Base-by-base conservation (phyloP, 192 early-diverging fungal species). In the Rhizoclosmatium globosum region DNA sequence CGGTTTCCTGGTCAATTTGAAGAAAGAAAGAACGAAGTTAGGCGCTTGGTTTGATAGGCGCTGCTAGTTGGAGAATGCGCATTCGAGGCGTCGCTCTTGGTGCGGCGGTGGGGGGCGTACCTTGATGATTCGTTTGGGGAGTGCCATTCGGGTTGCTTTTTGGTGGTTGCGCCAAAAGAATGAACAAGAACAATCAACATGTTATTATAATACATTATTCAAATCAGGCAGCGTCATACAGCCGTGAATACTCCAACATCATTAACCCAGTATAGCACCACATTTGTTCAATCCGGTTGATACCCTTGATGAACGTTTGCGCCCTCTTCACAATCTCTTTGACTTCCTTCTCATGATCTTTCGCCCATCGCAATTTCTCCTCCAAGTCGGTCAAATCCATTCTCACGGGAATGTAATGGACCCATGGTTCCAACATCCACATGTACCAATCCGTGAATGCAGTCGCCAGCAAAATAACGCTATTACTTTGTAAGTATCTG, bases 1-100 rank as follows among this genome's bases (percentile, higher is more conserved):
- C 95, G 50, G 96, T 96, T 93, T 99, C 97, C 94, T 99, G 45
- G 44, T 50, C 38, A 23, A 4, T 66, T 57, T 13, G 59, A 71
- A 23, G 42, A 17, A 58, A 41, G 41, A 23, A 65, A 19, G 42
- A 45, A 46, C 57, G n/a, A 17, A 57, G 19, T 38, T 21, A 43
- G 60, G 43, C 21, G 80, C 47, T 13, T 62, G 15, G n/a, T 41
- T 38, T 41, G 42, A 44, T 56, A 19, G 2, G 39, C 57, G 46
- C 9, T 11, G 45, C 17, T 31, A 31, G 31, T 31, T 31, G 31
- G 31, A 31, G 47, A 15, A 43, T 9, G 17, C 13, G 64, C 57
- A 41, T 23, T 39, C 53, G 67, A 19, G 11, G 19, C 41, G 15
- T 23, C 41, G 48, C 77, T 48, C n/a, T 43, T 43, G 23, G 23